Evolutionary conservation across 306 rosid genomes (phyloP).

Genomic region (Geum urbanum): DNA sequence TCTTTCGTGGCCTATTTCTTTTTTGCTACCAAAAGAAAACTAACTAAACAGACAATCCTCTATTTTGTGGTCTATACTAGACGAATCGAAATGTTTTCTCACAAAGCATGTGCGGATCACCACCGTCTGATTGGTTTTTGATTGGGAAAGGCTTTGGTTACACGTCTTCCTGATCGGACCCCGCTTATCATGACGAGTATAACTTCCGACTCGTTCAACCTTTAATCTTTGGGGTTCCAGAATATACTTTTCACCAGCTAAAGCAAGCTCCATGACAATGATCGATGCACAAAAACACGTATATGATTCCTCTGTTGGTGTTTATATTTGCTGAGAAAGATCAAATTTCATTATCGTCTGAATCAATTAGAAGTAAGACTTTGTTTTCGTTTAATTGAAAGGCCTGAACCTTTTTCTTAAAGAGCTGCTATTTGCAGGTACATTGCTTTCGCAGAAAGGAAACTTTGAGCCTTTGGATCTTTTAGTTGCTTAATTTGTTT

Average conservation of each 20-base stretch:
- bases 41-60: too few species aligned
- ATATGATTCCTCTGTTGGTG: not conserved
- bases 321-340: not conserved
- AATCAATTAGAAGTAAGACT: not conserved
- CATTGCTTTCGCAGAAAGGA: constrained; percentile 11
- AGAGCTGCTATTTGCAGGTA: not conserved
- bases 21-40: too few species aligned
- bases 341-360: not conserved
- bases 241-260: constrained; percentile 15
- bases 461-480: not conserved
- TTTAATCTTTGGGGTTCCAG: constrained; percentile 16
- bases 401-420: not conserved
- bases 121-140: constrained; percentile 10
- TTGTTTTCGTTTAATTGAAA: not conserved
- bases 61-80: not conserved
- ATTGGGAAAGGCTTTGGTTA: constrained; percentile 10
- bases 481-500: not conserved
- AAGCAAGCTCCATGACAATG: not conserved
- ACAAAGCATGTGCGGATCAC: constrained; percentile 4
- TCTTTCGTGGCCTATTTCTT: not conserved
- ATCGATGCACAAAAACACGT: not conserved
- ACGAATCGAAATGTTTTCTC: not conserved
- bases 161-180: constrained; percentile 32
- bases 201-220: constrained; percentile 37
- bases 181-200: constrained; percentile 30